These are phyloP conservation scores for Penicillium sp. DNA, from an alignment of 2,329 filamentous ascomycete genomes.

Conservation along the genomic window DNA sequence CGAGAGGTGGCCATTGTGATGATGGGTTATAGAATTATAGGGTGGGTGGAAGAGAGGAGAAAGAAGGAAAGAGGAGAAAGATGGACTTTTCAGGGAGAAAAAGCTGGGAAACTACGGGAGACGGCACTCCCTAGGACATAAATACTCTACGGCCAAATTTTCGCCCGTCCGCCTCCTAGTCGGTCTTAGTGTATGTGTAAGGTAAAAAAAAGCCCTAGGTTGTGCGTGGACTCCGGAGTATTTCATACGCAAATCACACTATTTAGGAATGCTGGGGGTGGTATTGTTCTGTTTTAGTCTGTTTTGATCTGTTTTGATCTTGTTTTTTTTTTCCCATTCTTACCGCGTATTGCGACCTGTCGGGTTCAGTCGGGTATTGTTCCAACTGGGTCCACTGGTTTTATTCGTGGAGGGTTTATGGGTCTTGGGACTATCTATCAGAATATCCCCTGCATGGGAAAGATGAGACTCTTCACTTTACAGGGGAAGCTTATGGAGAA, in stretches of 20 bases:
- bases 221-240: conserved; percentile 17
- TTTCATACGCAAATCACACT: conserved; percentile 14
- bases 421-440: neutral
- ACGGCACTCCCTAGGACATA: conserved; percentile 26
- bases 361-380: conserved; percentile 13
- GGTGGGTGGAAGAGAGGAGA: conserved; percentile 19
- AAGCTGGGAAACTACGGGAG: conserved; percentile 31
- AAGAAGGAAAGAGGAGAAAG: conserved; percentile 20
- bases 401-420: neutral
- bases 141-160: conserved; percentile 35
- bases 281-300: conserved; percentile 2
- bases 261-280: conserved; percentile 18
- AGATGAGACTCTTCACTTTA: conserved; percentile 1
- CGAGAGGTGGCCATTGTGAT: conserved; percentile 72
- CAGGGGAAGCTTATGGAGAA: neutral
- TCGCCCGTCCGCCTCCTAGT: conserved; percentile 29
- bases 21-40: conserved; percentile 31
- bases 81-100: conserved; percentile 29
- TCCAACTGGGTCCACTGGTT: conserved; percentile 8
- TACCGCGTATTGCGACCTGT: conserved; percentile 10
- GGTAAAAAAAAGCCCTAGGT: conserved; percentile 25
- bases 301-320: neutral
- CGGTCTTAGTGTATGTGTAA: conserved; percentile 24
- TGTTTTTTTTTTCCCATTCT: conserved; percentile 16
- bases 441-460: conserved; percentile 4